Evolutionary conservation across 495 filamentous ascomycete genomes (phyloP).

Genomic region (Daldinia grandis): DNA sequence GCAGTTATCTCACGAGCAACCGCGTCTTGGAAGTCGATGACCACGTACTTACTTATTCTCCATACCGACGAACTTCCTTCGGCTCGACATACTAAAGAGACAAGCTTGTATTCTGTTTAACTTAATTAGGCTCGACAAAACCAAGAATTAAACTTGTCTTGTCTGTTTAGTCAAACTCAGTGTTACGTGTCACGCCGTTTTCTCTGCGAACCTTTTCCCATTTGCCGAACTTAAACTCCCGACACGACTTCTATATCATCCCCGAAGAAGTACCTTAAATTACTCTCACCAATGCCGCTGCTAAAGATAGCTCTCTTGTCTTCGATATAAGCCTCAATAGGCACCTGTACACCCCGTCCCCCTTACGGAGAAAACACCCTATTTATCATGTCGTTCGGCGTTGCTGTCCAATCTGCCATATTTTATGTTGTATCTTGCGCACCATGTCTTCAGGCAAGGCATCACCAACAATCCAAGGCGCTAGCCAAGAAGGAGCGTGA

Average conservation of each 20-base stretch:
- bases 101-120: constrained; percentile 3
- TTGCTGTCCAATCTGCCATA: constrained; percentile 76
- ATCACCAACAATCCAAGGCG: constrained; percentile 71
- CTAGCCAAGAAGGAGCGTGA: constrained; percentile 66
- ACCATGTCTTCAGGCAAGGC: constrained; percentile 72
- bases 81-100: background rate
- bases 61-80: constrained; percentile 10
- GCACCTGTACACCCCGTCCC: background rate
- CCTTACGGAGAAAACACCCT: background rate
- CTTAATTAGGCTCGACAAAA: constrained; percentile 2
- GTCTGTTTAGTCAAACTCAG: constrained; percentile 16
- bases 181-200: constrained; percentile 1
- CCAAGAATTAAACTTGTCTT: constrained; percentile 19
- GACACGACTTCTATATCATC: background rate
- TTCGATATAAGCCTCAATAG: constrained; percentile 26
- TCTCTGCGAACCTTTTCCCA: background rate
- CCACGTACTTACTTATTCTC: constrained; percentile 3
- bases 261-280: background rate
- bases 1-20: constrained; percentile 10
- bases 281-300: constrained; percentile 29
- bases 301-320: background rate
- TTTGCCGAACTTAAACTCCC: constrained; percentile 4
- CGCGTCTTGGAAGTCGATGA: constrained; percentile 21
- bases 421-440: constrained; percentile 88
- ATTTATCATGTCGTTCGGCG: constrained; percentile 60